phyloP scores from a whole-genome alignment of 371 early-diverging fungal species.

The Mucor piriformis region DNA sequence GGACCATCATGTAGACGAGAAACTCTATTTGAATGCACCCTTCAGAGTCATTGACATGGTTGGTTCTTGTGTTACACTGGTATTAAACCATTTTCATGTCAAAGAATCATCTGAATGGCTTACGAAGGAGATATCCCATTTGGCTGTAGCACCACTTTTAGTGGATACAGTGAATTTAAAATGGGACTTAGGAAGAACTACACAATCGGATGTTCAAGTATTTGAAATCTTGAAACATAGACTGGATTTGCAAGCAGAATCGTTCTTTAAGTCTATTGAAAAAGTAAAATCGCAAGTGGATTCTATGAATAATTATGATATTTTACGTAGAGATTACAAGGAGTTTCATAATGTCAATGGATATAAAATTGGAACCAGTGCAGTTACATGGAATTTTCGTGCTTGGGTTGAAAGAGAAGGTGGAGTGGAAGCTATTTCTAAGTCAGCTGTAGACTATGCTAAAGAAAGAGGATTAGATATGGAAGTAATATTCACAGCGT shows the following conservation, averaged over 20 bases:
- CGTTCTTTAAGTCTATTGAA: conserved; percentile 55
- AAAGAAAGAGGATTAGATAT: conserved; percentile 54
- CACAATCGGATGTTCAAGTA: conserved; percentile 54
- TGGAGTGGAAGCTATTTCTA: conserved; percentile 22
- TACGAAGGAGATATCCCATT: conserved; percentile 26
- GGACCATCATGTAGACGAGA: conserved; percentile 79
- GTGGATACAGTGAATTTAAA: conserved; percentile 73
- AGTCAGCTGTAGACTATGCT: conserved; percentile 37
- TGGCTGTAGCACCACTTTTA: conserved; percentile 67
- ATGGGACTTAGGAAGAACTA: conserved; percentile 56
- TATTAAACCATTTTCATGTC: conserved; percentile 41
- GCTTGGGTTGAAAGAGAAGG: conserved; percentile 53
- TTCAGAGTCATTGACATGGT: conserved; percentile 57
- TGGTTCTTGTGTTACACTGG: conserved; percentile 69
- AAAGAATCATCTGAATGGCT: conserved; percentile 1
- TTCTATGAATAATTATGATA: conserved; percentile 52
- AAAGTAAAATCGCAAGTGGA: conserved; percentile 58
- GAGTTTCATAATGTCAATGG: conserved; percentile 51
- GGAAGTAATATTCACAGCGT: conserved; percentile 63
- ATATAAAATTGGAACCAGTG: conserved; percentile 65
- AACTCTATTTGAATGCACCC: conserved; percentile 34
- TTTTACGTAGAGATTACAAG: conserved; percentile 82
- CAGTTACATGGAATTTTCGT: conserved; percentile 60
- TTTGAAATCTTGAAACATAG: conserved; percentile 28
- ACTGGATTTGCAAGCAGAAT: neutral